phyloP scores from a whole-genome alignment of 1,284 basidiomycete genomes.

The Pseudozyma tsukubaensis region DNA sequence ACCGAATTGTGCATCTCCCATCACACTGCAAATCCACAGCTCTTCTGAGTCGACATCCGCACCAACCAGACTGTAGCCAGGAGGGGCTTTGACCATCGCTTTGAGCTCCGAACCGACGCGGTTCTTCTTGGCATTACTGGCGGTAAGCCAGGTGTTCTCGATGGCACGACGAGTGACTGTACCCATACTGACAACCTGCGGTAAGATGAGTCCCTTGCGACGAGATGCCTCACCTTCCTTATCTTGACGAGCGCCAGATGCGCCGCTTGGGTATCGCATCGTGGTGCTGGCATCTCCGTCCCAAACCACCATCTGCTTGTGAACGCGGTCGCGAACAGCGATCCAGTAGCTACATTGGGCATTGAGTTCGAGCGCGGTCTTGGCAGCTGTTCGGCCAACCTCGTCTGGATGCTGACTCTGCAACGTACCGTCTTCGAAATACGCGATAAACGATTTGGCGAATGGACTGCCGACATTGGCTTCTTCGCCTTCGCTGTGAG shows the following conservation, averaged over 20 bases:
- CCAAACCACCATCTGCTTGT: constrained; percentile 94
- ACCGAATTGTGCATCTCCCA: constrained; percentile 99
- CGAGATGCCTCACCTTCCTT: constrained; percentile 64
- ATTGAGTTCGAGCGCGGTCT: constrained; percentile 89
- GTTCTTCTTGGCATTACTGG: constrained; percentile 97
- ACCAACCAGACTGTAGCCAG: constrained; percentile 93
- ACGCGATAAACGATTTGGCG: constrained; percentile 87
- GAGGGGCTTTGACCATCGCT: constrained; percentile 93
- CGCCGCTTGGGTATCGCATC: constrained; percentile 66
- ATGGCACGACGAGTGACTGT: constrained; percentile 97
- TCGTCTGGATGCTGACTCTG: constrained; percentile 66
- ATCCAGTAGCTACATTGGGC: constrained; percentile 98
- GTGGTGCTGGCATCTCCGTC: constrained; percentile 72
- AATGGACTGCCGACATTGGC: constrained; percentile 95
- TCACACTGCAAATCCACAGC: constrained; percentile 97
- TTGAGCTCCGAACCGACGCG: constrained; percentile 97
- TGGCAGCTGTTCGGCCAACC: constrained; percentile 78
- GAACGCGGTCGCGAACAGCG: constrained; percentile 87
- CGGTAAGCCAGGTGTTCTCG: constrained; percentile 98
- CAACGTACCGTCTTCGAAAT: constrained; percentile 80
- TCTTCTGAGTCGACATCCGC: constrained; percentile 99
- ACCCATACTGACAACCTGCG: constrained; percentile 97
- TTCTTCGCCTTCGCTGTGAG: constrained; percentile 92
- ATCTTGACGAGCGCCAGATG: constrained; percentile 46
- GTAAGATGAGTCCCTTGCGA: constrained; percentile 90